Evolutionary conservation across 202 grass and related monocot genomes (phyloP).

Genomic region (Setaria viridis): DNA sequence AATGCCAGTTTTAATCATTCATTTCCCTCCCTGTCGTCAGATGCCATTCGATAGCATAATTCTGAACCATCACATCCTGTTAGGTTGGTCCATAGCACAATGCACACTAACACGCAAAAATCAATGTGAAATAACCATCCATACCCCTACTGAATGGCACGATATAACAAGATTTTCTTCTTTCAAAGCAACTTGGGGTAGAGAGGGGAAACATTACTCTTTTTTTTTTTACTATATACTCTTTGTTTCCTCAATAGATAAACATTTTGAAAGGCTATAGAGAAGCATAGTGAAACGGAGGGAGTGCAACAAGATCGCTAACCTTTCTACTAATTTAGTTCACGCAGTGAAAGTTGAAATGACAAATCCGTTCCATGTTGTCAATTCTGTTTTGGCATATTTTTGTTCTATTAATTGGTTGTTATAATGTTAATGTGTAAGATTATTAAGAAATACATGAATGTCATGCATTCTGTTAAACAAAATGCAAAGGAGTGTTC

Average conservation of each 20-base stretch:
- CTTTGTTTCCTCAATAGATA: neutral
- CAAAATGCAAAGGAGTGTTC: neutral
- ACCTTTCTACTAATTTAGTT: conserved; percentile 20
- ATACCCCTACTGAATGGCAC: neutral
- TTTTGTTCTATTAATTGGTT: conserved; percentile 31
- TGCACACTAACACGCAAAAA: neutral
- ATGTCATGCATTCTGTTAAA: neutral
- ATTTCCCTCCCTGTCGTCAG: neutral
- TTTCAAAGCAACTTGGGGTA: neutral
- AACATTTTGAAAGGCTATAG: neutral
- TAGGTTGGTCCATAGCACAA: neutral
- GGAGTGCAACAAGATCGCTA: neutral
- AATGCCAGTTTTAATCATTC: neutral
- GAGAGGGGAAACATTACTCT: neutral
- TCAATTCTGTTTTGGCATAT: conserved; percentile 4
- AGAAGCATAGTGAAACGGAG: neutral
- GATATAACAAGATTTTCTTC: neutral
- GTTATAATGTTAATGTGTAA: neutral
- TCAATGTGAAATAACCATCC: neutral
- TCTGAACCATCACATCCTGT: neutral
- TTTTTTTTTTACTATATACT: neutral
- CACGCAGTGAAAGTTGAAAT: conserved; percentile 24
- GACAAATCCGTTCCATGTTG: neutral
- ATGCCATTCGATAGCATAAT: conserved; percentile 3
- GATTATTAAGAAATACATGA: conserved; percentile 24